Base-by-base conservation (phyloP, 179 eudicot species). In the Heliamphora pulchella region DNA sequence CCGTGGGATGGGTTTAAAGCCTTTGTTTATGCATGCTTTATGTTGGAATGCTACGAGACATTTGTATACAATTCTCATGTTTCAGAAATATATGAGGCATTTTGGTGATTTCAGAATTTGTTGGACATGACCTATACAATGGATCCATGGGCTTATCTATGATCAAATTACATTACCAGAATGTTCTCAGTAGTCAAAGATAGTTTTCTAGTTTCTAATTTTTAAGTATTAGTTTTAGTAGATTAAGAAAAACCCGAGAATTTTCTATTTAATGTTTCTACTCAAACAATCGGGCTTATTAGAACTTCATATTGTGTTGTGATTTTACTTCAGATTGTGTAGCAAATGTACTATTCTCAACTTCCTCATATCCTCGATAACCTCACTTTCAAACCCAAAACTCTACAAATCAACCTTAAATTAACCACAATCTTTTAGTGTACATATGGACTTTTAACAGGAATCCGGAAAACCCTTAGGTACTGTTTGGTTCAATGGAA, bases 121-220 rank as follows among this genome's bases (percentile, higher is more conserved):
- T 14, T 70, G 74, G 53, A 46, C 54, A 17, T 8, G 10, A 46
- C 53, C 17, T 69, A 53, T 31, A 17, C n/a, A 14, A 15, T 69
- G 47, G 51, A 69, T 69, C 20, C 48, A 69, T 69, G 5, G 50
- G 53, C 73, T 14, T 69, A 14, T 9, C 48, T n/a, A 22, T 22
- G 18, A 48, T 62, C 15, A 14, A 63, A 3, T n/a, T 63, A 7
- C 39, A 63, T 62, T 3, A 46, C 18, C 10, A 18, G 53, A 50
- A 77, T 77, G 59, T 43, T 48, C 17, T 77, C 68, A 15, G 20
- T 76, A 70, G 70, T 76, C 48, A 20, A 2, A 8, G 78, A 63
- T 57, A 75, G 51, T 75, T 59, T 55, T 14, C n/a, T 13, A 3
- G 31, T 9, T 18, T 22, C 8, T 20, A 22, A 22, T 8, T n/a